Percentiles rank a stretch among this genome's conserved stretches.
Evolutionary conservation across 2,329 filamentous ascomycete species (phyloP).

Genomic region (Cladophialophora carrionii): DNA sequence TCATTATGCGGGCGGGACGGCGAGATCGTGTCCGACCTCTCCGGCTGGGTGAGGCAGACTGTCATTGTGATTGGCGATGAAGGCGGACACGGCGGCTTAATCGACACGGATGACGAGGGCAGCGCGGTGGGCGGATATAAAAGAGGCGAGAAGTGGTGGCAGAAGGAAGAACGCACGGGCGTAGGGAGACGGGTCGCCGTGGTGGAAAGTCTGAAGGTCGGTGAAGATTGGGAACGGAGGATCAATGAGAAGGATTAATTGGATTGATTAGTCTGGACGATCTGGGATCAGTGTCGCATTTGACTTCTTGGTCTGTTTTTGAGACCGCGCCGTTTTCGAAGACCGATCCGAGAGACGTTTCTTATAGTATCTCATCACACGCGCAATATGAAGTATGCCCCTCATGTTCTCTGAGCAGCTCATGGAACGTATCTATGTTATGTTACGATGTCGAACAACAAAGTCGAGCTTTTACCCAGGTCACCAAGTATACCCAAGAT

Average conservation of each 20-base stretch:
- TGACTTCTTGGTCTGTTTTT: not conserved
- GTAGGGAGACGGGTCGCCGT: constrained; percentile 85
- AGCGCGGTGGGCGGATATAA: constrained; percentile 44
- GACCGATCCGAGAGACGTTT: not conserved
- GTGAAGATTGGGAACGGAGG: constrained; percentile 84
- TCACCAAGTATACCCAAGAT: too few relatives aligned
- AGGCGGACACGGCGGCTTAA: constrained; percentile 70
- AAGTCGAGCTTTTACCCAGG: too few relatives aligned
- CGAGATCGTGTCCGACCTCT: constrained; percentile 68
- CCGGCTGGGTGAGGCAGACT: constrained; percentile 65
- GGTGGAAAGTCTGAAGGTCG: constrained; percentile 77
- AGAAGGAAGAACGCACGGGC: constrained; percentile 77
- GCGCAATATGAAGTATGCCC: not conserved
- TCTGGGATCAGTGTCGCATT: constrained; percentile 28
- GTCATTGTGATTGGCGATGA: constrained; percentile 62
- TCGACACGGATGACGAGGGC: constrained; percentile 72
- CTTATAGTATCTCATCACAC: not conserved
- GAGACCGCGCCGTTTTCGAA: not conserved
- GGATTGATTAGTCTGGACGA: constrained; percentile 35
- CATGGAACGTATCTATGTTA: too few relatives aligned
- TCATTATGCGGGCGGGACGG: constrained; percentile 77
- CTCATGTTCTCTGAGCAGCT: not conserved
- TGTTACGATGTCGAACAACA: too few relatives aligned
- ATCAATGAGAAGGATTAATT: constrained; percentile 60
- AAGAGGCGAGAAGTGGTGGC: constrained; percentile 64